Percentiles rank a stretch among this genome's conserved stretches.
These are phyloP conservation scores for Fusarium sp. DNA, from an alignment of 2,329 filamentous ascomycete species.

Conservation along the genomic window DNA sequence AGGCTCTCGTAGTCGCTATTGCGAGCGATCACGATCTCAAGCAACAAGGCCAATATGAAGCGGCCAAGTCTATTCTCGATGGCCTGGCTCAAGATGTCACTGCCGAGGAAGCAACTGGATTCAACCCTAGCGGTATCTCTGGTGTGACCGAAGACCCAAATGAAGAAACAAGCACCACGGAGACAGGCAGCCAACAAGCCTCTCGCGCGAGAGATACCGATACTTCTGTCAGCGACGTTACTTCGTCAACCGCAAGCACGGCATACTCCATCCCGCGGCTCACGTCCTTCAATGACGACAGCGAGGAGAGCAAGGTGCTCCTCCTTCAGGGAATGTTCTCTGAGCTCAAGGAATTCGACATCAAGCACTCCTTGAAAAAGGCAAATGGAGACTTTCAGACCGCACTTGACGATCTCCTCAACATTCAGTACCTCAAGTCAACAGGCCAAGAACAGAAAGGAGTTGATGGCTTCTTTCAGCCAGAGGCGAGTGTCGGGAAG, in stretches of 20 bases:
- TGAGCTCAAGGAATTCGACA: conserved; percentile 72
- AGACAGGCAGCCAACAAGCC: conserved; percentile 46
- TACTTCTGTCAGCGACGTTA: conserved; percentile 42
- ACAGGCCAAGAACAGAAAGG: conserved; percentile 74
- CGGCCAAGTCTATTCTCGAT: conserved; percentile 72
- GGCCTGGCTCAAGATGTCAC: conserved; percentile 72
- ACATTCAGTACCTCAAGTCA: conserved; percentile 81
- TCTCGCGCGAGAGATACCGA: conserved; percentile 47
- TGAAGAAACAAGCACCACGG: conserved; percentile 39
- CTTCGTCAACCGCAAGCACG: conserved; percentile 39
- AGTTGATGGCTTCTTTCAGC: conserved; percentile 82
- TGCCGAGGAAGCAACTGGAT: conserved; percentile 78
- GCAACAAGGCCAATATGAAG: conserved; percentile 61
- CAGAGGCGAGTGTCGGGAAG: conserved; percentile 58
- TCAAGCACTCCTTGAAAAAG: conserved; percentile 76
- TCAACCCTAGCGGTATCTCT: conserved; percentile 81
- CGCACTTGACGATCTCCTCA: conserved; percentile 85
- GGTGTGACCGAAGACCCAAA: conserved; percentile 49
- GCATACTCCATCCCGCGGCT: conserved; percentile 43
- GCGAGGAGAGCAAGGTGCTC: conserved; percentile 70
- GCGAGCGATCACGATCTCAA: conserved; percentile 77
- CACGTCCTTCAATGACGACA: conserved; percentile 54
- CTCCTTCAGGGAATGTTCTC: conserved; percentile 79
- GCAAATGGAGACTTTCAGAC: conserved; percentile 73
- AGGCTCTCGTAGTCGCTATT: conserved; percentile 81